These are phyloP conservation scores for Botrytis pseudocinerea DNA, from an alignment of 2,329 filamentous ascomycete species.

Conservation along the genomic window DNA sequence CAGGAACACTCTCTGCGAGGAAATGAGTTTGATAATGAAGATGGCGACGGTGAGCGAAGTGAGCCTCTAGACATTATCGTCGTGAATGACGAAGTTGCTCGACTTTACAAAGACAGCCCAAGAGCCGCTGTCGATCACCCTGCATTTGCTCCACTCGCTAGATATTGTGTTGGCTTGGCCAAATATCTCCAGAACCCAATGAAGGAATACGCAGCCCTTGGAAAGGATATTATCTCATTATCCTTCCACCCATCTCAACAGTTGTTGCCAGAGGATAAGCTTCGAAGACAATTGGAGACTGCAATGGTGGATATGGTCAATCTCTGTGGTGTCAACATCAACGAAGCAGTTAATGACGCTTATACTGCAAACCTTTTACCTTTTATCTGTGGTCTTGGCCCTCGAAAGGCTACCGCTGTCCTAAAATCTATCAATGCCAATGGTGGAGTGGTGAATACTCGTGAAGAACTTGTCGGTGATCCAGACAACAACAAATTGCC, in stretches of 20 bases:
- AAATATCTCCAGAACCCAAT: constrained; percentile 94
- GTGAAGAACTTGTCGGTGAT: constrained; percentile 87
- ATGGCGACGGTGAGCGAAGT: constrained; percentile 70
- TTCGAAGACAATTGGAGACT: constrained; percentile 85
- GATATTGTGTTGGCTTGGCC: constrained; percentile 87
- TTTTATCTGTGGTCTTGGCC: constrained; percentile 87
- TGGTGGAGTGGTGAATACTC: constrained; percentile 78
- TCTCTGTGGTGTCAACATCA: constrained; percentile 91
- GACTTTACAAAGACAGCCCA: constrained; percentile 88
- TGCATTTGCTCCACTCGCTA: constrained; percentile 71
- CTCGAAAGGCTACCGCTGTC: constrained; percentile 82
- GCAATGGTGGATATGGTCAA: constrained; percentile 99
- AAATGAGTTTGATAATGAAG: constrained; percentile 82
- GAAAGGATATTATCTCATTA: constrained; percentile 82
- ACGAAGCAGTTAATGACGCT: constrained; percentile 79
- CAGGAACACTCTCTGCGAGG: constrained; percentile 75
- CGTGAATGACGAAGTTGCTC: constrained; percentile 95
- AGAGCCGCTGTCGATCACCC: constrained; percentile 80
- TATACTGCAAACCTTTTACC: constrained; percentile 86
- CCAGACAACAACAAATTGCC: constrained; percentile 74
- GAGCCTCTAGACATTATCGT: constrained; percentile 86
- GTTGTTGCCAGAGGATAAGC: constrained; percentile 82
- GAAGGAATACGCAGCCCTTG: constrained; percentile 93
- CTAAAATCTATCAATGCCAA: constrained; percentile 91
- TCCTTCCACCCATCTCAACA: constrained; percentile 89